Percentiles rank a stretch among this genome's conserved stretches.
phyloP scores from a whole-genome alignment of 805 yeast genomes.

The Zygosaccharomyces bisporus region DNA sequence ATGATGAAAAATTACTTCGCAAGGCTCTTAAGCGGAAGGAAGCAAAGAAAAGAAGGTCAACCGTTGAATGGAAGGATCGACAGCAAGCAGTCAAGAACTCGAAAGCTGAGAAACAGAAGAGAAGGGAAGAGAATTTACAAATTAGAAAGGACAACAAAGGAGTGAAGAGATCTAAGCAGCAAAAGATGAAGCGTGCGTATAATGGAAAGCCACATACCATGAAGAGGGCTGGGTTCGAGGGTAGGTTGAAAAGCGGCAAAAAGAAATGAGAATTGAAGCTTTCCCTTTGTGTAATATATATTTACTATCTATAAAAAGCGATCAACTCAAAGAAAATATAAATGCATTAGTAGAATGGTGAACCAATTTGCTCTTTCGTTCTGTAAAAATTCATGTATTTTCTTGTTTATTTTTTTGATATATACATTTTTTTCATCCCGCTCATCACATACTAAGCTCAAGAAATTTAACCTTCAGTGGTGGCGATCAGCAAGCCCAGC shows the following conservation, averaged over 20 bases:
- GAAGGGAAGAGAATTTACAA: constrained; percentile 88
- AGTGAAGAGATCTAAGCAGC: constrained; percentile 68
- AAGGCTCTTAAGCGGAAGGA: constrained; percentile 84
- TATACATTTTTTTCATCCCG: too few relatives aligned
- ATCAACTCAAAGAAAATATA: background rate
- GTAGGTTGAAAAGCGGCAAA: constrained; percentile 43
- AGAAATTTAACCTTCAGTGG: too few relatives aligned
- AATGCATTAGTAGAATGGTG: background rate
- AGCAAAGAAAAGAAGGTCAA: constrained; percentile 78
- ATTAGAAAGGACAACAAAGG: constrained; percentile 84
- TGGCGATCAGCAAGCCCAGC: background rate
- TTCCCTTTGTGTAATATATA: constrained; percentile 6
- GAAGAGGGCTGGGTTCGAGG: constrained; percentile 88
- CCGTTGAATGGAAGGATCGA: constrained; percentile 89
- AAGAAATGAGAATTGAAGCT: constrained; percentile 17
- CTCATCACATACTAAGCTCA: too few relatives aligned
- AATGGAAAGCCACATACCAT: constrained; percentile 50
- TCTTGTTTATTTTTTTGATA: too few relatives aligned
- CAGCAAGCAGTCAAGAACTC: constrained; percentile 73
- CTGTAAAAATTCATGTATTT: too few relatives aligned
- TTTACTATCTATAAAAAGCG: background rate
- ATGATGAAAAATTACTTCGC: constrained; percentile 82
- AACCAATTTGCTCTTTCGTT: background rate
- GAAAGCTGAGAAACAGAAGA: constrained; percentile 69
- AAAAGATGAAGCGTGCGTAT: constrained; percentile 61